phyloP scores from a whole-genome alignment of 2,329 filamentous ascomycete genomes.

The Magnaporthiopsis incrustans region DNA sequence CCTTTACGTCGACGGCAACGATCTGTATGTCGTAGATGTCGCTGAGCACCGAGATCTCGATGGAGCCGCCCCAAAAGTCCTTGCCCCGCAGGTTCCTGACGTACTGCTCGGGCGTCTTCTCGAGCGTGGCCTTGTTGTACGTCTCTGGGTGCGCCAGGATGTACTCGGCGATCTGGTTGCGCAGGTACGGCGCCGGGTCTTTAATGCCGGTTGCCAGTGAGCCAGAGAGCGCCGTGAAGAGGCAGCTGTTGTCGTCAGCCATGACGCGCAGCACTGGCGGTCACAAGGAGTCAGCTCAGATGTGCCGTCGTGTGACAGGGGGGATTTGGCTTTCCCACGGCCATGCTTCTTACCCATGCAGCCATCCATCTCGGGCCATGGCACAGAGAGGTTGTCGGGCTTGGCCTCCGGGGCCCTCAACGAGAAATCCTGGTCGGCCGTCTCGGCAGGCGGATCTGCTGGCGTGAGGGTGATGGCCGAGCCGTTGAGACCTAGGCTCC shows the following conservation, averaged over 20 bases:
- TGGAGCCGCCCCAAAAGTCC: conserved; percentile 84
- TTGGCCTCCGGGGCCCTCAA: background rate
- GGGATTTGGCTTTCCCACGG: too few species aligned
- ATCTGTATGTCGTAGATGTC: conserved; percentile 82
- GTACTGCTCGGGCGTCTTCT: conserved; percentile 62
- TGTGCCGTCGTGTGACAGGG: too few species aligned
- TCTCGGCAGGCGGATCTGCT: background rate
- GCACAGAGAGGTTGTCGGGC: conserved; percentile 6
- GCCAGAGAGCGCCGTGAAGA: conserved; percentile 83
- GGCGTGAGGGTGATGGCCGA: conserved; percentile 38
- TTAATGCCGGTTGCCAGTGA: conserved; percentile 54
- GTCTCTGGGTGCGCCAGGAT: conserved; percentile 66
- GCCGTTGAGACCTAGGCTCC: conserved; percentile 37
- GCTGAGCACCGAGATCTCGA: conserved; percentile 79
- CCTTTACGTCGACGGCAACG: conserved; percentile 71
- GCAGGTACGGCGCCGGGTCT: conserved; percentile 47
- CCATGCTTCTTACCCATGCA: conserved; percentile 3
- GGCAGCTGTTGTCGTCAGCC: conserved; percentile 93
- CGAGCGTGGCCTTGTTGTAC: conserved; percentile 71
- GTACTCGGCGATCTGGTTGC: conserved; percentile 67
- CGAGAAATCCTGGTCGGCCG: background rate
- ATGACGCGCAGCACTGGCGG: conserved; percentile 72
- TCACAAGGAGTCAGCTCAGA: background rate
- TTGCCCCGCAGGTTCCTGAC: conserved; percentile 72
- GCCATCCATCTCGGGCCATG: conserved; percentile 8